Percentiles rank a stretch among this genome's conserved stretches.
Evolutionary conservation across 1,284 basidiomycete genomes (phyloP).

Genomic region (Exobasidium rhododendri): DNA sequence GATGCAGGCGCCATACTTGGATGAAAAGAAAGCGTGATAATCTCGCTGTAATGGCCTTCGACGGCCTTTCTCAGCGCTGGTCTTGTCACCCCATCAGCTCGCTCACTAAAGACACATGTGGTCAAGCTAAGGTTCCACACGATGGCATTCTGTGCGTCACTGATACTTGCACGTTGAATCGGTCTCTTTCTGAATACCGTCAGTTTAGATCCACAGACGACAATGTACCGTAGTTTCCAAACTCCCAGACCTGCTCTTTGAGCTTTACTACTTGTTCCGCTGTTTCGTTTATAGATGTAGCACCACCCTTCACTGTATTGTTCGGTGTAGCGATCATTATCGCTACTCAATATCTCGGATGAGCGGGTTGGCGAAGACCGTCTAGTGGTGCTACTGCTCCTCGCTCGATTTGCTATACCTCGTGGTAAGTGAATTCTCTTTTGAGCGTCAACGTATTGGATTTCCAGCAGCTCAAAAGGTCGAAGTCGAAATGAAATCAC

Average conservation of each 20-base stretch:
- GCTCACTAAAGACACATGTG: constrained; percentile 21
- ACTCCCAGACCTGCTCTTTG: constrained; percentile 22
- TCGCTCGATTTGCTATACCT: neutral
- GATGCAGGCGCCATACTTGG: neutral
- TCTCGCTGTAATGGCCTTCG: constrained; percentile 2
- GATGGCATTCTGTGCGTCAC: constrained; percentile 19
- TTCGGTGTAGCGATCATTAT: constrained; percentile 22
- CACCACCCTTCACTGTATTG: constrained; percentile 42
- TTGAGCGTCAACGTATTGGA: constrained; percentile 31
- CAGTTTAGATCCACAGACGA: constrained; percentile 30
- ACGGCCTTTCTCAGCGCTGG: constrained; percentile 17
- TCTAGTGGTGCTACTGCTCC: neutral
- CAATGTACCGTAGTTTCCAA: constrained; percentile 42
- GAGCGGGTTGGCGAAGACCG: neutral
- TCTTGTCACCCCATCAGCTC: constrained; percentile 19
- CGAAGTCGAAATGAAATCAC: constrained; percentile 27
- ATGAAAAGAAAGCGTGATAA: constrained; percentile 8
- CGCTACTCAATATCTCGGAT: neutral
- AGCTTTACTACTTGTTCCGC: constrained; percentile 14
- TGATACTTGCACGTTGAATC: constrained; percentile 16
- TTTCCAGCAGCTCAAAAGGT: constrained; percentile 37
- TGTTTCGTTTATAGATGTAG: constrained; percentile 33
- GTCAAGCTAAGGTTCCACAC: constrained; percentile 22
- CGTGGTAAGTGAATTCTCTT: constrained; percentile 32
- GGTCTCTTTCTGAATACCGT: constrained; percentile 30